Evolutionary conservation across 1,139 yeast genomes (phyloP).

Genomic region (Lodderomyces oxycetoniae): DNA sequence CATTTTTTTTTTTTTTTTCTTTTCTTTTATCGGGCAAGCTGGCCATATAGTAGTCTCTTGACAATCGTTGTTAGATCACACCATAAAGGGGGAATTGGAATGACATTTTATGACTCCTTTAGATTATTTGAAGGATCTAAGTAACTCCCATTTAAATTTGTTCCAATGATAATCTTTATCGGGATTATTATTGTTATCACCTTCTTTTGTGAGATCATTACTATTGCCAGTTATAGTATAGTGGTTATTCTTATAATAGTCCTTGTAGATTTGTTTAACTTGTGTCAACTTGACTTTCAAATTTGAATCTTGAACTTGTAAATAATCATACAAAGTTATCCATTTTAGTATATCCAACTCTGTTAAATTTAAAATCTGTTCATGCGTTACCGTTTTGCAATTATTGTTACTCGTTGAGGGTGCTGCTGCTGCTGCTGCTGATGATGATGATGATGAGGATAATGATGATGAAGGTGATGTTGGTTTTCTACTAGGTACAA

Average conservation of each 20-base stretch:
- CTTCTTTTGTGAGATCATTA: too few species aligned
- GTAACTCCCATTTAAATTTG: conserved; percentile 16
- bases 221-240: too few species aligned
- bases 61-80: too few species aligned
- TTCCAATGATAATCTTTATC: conserved; percentile 12
- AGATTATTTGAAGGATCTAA: conserved; percentile 11
- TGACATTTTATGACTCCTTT: too few species aligned
- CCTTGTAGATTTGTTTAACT: conserved; percentile 16
- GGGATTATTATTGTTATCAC: background rate
- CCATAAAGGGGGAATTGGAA: too few species aligned
- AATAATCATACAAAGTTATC: conserved; percentile 28
- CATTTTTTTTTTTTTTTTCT: too few species aligned
- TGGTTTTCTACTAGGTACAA: background rate
- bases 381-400: conserved; percentile 6
- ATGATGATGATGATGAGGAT: too few species aligned
- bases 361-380: conserved; percentile 10
- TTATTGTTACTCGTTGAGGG: too few species aligned
- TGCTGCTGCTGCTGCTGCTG: too few species aligned
- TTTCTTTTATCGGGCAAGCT: too few species aligned
- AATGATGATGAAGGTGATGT: background rate
- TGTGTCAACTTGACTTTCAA: conserved; percentile 19
- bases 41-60: too few species aligned
- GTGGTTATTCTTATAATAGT: conserved; percentile 3
- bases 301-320: conserved; percentile 16
- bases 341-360: conserved; percentile 27